phyloP scores from a whole-genome alignment of 441 rosid species.

The Gossypium gossypioides region DNA sequence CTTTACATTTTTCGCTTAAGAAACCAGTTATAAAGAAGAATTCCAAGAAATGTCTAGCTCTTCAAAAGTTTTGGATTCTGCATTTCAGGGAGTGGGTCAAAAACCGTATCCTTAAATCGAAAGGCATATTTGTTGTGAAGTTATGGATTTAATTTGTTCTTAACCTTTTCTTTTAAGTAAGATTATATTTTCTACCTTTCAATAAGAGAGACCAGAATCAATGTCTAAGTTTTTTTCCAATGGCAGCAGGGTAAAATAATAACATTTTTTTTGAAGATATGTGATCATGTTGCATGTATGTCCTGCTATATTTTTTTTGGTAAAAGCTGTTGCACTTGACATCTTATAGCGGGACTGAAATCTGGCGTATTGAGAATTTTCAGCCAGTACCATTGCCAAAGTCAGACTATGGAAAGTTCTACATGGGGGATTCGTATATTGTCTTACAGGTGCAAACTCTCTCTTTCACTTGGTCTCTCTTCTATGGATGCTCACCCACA shows the following conservation, averaged over 20 bases:
- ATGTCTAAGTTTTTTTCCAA: conserved; percentile 4
- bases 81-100: conserved; percentile 93
- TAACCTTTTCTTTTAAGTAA: neutral
- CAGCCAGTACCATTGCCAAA: conserved; percentile 75
- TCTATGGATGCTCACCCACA: neutral
- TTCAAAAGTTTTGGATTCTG: conserved; percentile 73
- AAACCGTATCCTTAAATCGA: conserved; percentile 64
- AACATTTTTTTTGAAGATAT: neutral
- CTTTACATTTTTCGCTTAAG: conserved; percentile 10
- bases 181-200: neutral
- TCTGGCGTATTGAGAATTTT: conserved; percentile 94
- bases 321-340: conserved; percentile 42
- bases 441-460: conserved; percentile 62
- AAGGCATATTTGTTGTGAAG: neutral
- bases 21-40: conserved; percentile 17
- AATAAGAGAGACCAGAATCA: neutral
- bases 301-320: conserved; percentile 7
- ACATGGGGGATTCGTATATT: conserved; percentile 87
- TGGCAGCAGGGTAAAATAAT: neutral
- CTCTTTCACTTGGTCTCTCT: neutral
- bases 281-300: conserved; percentile 8
- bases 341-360: conserved; percentile 76
- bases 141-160: neutral
- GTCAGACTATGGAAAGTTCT: conserved; percentile 86
- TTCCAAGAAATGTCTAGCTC: conserved; percentile 60